Percentiles rank a stretch among this genome's conserved stretches.
Conservation (phyloP, 495 filamentous ascomycete genomes). For the Hypomontagnella submonticulosa region DNA sequence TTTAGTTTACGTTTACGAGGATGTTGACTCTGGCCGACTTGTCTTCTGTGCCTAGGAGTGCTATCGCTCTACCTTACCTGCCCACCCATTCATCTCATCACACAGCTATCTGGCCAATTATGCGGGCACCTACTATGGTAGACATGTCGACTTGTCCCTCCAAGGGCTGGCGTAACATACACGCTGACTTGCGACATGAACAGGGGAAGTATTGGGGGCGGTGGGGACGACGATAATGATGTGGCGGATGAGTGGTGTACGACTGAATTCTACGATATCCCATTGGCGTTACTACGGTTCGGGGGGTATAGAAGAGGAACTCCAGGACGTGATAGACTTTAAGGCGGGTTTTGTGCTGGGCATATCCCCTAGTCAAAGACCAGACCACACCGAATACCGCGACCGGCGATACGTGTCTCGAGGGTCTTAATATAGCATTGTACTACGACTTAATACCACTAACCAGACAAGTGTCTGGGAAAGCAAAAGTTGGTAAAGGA, state of each 20-base stretch:
- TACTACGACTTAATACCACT: slow-evolving; percentile 7
- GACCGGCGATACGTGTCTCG: no score
- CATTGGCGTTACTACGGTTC: slow-evolving; percentile 23
- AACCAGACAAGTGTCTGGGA: not conserved
- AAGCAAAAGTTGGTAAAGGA: no score
- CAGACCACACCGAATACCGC: no score
- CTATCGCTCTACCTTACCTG: not conserved
- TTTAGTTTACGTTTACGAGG: not conserved
- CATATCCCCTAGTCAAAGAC: slow-evolving; percentile 4
- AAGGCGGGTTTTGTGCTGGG: slow-evolving; percentile 1
- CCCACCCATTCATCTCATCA: not conserved
- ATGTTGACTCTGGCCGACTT: not conserved
- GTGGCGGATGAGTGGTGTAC: slow-evolving; percentile 12
- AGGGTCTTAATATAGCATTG: no score
- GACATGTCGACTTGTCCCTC: not conserved
- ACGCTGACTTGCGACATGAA: not conserved
- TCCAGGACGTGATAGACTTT: slow-evolving; percentile 10
- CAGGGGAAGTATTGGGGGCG: not conserved
- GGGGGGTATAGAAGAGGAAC: slow-evolving; percentile 7
- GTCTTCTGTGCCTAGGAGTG: not conserved
- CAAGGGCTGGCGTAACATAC: not conserved
- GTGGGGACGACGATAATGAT: slow-evolving; percentile 33
- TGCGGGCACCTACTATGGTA: not conserved
- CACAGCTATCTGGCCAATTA: not conserved
- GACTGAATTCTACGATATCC: slow-evolving; percentile 33